Evolutionary conservation across 2,329 filamentous ascomycete species (phyloP), one percentile per base, ranked within the genome.

Genomic region (Nigrospora osmanthi): DNA sequence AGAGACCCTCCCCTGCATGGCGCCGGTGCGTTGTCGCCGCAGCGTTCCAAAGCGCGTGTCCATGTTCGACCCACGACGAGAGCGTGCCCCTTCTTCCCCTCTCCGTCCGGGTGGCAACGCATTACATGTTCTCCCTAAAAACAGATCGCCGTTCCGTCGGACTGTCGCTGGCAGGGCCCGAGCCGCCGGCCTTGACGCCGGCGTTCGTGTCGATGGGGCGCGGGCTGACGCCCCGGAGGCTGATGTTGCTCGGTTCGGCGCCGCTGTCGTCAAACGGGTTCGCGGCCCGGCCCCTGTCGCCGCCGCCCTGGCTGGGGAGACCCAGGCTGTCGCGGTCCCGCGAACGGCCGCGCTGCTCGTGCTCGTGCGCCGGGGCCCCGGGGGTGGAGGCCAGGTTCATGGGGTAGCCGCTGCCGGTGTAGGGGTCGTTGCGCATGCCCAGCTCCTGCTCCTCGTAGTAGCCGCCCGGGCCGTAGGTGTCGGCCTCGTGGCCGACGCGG

Each of bases 371-470:
- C 3, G 40, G 14, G 49, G 50, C 54, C 50, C 57, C 54, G 9
- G 67, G 61, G 6, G 62, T 64, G 5, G 59, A 54, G 4, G 71
- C 59, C 38, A 76, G 52, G 55, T 75, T 73, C 71, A 73, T 72
- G 54, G 68, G 64, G 59, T 78, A 75, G 47, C 68, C 63, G 37
- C 62, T 62, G 44, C 63, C 54, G 3, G 51, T 38, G 44, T 58
- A 56, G 7, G 50, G 47, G 34, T 48, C 48, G 34, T 33, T 68
- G 50, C 64, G 67, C 10, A 61, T 62, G 43, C 83, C 83, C 6
- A 89, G 68, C 63, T 89, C 86, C 58, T 86, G 80, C 66, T 88
- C 85, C 60, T 91, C 87, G 58, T 87, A 84, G 63, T 87, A 87
- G 40, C 75, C 75, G 17, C 71, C 70, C 2, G 69, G 67, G 2